Evolutionary conservation across 768 basidiomycete genomes (phyloP), one percentile per base, ranked within the genome.

Genomic region (Boletus eberwhitei): DNA sequence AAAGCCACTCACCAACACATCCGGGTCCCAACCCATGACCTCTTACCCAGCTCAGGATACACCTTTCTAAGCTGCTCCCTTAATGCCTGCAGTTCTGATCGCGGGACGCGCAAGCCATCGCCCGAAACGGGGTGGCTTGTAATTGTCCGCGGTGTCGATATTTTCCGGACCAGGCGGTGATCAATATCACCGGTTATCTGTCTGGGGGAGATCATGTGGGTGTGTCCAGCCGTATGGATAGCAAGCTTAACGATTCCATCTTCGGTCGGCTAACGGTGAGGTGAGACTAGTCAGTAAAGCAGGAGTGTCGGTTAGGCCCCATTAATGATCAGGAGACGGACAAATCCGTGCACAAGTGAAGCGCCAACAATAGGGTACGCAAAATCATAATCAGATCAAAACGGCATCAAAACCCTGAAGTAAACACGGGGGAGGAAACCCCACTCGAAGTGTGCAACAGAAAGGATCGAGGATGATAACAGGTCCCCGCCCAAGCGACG

Each of bases 91-190:
- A 88, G 67, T 45, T 76, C 77, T 8, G 71, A 67, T 52, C 72
- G 79, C 0, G 96, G 93, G 45, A 98, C 88, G 26, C 76, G 77
- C 21, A 84, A 69, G 2, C 84, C 90, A 16, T 73, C 78, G 14
- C 64, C 62, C 11, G 71, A 73, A 8, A 74, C 70, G 17, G 81
- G 77, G 54, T 92, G 81, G 43, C 85, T 82, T 8, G 77, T 66
- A 35, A 86, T 72, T 0, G 93, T 96, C 44, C 89, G 80, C 4
- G 94, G 93, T 0, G 85, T 84, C 0, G 94, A 96, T 51, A 89
- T 76, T 31, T 56, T 58, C 22, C 70, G 60, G 24, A 38, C 65
- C 14, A 66, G 54, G 24, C 12, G 2, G 5, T 21, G 37, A 17
- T 36, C 5, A 12, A 17, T 17, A 53, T 55, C 50, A 19, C 34